Base-by-base conservation (phyloP, 371 early-diverging fungal genomes). In the Syncephalastrum monosporum region DNA sequence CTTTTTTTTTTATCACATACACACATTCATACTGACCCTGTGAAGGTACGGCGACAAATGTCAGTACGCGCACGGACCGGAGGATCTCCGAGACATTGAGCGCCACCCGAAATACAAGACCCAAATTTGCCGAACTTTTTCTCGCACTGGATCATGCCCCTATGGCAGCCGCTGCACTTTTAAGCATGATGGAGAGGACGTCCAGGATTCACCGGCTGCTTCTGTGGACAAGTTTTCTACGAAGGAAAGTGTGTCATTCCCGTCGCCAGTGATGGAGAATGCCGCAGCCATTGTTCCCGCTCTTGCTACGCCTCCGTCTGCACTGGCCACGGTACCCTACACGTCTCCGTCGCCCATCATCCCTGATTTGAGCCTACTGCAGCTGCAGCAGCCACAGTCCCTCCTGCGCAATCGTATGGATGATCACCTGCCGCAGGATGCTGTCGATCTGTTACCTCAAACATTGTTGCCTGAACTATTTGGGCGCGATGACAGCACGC, bases 21-120 rank as follows among this genome's bases (percentile, higher is more conserved):
- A 21, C 41, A 29, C 21, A 46, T 10, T 12, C 7, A 46, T 46
- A 21, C 46, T 12, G 17, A 17, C 29, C 14, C 13, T n/a, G 10
- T 52, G 14, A 50, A 74, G 86, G 60, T 99, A 97, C 71, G 95
- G 92, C 1, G 77, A 78, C 15, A 92, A 92, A 71, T 99, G 99
- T 74, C 96, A 97, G 69, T 99, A 96, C 84, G 98, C 98, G 16
- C 99, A 99, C 72, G 87, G 87, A 24, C 59, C 64, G 19, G 57
- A 69, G 23, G 98, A 99, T 77, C 83, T 98, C 24, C 83, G 96
- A 23, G 71, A 78, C 16, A 85, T 96, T 1, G 79, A 84, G 47
- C 88, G 99, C 47, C 99, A 99, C 74, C 98, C 97, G 38, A 90
- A 92, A 57, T 99, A 99, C 82, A 97, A 97, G 74, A 90, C 96